phyloP scores from a whole-genome alignment of 2,329 filamentous ascomycete genomes.

The Septoria linicola region DNA sequence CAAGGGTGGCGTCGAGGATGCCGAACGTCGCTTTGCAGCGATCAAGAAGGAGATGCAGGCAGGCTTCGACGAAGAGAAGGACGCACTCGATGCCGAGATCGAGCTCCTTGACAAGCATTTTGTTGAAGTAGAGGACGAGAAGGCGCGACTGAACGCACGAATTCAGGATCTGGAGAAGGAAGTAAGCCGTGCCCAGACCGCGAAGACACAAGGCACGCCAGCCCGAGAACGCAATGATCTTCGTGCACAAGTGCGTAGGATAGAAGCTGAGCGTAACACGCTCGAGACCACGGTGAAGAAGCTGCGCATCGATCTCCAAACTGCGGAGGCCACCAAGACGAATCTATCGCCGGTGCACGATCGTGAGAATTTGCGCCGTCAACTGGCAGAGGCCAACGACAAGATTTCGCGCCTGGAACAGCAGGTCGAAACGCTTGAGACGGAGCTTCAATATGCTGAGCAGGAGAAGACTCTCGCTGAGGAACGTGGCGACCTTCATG shows the following conservation, averaged over 20 bases:
- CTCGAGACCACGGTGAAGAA: slow-evolving; percentile 37
- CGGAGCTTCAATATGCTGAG: slow-evolving; percentile 58
- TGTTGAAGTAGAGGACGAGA: slow-evolving; percentile 48
- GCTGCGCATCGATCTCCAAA: slow-evolving; percentile 40
- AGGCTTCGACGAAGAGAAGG: slow-evolving; percentile 36
- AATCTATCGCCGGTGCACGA: slow-evolving; percentile 36
- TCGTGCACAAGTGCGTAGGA: slow-evolving; percentile 33
- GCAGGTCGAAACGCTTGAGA: slow-evolving; percentile 57
- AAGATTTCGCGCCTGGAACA: slow-evolving; percentile 47
- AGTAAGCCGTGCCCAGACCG: slow-evolving; percentile 36
- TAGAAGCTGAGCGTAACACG: slow-evolving; percentile 35
- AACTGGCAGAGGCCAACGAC: slow-evolving; percentile 39
- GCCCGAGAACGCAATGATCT: slow-evolving; percentile 40
- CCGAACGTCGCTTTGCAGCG: slow-evolving; percentile 48
- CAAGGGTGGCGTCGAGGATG: slow-evolving; percentile 29
- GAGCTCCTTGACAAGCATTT: slow-evolving; percentile 46
- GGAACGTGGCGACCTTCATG: slow-evolving; percentile 60
- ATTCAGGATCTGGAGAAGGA: slow-evolving; percentile 45
- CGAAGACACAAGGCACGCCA: slow-evolving; percentile 41
- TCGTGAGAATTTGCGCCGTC: slow-evolving; percentile 36
- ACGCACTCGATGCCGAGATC: slow-evolving; percentile 59
- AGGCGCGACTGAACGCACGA: slow-evolving; percentile 60
- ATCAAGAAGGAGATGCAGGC: slow-evolving; percentile 51
- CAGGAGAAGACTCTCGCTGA: slow-evolving; percentile 52
- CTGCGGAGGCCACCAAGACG: slow-evolving; percentile 30